Percentiles rank a stretch among this genome's conserved stretches.
Evolutionary conservation across 768 basidiomycete genomes (phyloP).

Genomic region (Hygrocybe coccinea): DNA sequence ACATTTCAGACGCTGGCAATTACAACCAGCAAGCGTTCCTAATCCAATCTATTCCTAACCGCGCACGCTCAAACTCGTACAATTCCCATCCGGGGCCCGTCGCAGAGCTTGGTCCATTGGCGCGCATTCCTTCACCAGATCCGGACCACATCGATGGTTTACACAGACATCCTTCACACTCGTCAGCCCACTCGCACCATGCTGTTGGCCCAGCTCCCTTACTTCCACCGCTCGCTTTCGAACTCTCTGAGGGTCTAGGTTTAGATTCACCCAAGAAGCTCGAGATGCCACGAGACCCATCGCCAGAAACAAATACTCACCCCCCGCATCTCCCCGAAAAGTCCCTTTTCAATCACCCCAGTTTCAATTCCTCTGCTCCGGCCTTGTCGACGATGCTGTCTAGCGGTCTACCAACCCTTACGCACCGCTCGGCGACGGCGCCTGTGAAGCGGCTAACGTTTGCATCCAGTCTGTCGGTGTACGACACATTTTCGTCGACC

Average conservation of each 20-base stretch:
- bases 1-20: constrained; percentile 52
- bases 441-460: constrained; percentile 75
- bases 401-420: constrained; percentile 44
- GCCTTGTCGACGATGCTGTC: constrained; percentile 59
- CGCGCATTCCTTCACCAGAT: constrained; percentile 77
- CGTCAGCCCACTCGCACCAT: constrained; percentile 34
- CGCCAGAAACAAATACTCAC: constrained; percentile 9
- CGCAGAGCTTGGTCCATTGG: constrained; percentile 66
- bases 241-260: constrained; percentile 32
- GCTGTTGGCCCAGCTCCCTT: constrained; percentile 18
- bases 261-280: constrained; percentile 37
- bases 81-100: constrained; percentile 46
- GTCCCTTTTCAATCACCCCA: constrained; percentile 72
- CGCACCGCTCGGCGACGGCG: constrained; percentile 68
- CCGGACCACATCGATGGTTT: constrained; percentile 86
- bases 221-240: constrained; percentile 57
- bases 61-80: constrained; percentile 82
- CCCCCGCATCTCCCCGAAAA: constrained; percentile 43
- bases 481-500: constrained; percentile 88
- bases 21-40: constrained; percentile 63
- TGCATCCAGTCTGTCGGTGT: constrained; percentile 88
- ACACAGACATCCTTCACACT: constrained; percentile 59
- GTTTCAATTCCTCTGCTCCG: constrained; percentile 83
- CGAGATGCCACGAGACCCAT: neutral
- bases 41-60: constrained; percentile 40